A percentile compares a stretch with the other conserved stretches of the same genome.
phyloP scores from a whole-genome alignment of 2,329 filamentous ascomycete genomes.

The Orbilia quercus region DNA sequence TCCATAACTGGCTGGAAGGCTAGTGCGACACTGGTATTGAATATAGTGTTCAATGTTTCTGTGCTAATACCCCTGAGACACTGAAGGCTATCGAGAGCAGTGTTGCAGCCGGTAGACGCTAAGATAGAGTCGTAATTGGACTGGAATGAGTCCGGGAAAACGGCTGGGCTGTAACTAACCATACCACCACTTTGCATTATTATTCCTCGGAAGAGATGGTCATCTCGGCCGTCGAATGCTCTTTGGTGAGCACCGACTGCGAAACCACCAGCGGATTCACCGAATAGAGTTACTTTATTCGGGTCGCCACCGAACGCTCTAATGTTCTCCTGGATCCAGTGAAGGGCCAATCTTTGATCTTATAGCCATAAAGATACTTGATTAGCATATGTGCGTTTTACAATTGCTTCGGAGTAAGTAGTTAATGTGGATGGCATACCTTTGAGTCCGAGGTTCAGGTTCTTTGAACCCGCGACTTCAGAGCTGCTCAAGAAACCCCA shows the following conservation, averaged over 20 bases:
- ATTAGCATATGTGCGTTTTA: too few relatives aligned
- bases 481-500: constrained; percentile 69
- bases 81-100: constrained; percentile 69
- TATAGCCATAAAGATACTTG: neutral
- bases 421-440: too few relatives aligned
- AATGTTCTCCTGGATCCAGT: constrained; percentile 73
- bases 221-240: constrained; percentile 69
- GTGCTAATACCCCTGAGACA: constrained; percentile 75
- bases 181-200: constrained; percentile 64
- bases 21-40: constrained; percentile 61
- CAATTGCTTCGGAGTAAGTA: too few relatives aligned
- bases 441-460: constrained; percentile 73
- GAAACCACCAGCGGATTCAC: constrained; percentile 70
- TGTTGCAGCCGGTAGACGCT: constrained; percentile 70
- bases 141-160: constrained; percentile 12
- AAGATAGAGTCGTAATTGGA: constrained; percentile 68
- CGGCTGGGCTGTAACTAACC: neutral
- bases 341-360: constrained; percentile 71
- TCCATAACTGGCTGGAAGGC: constrained; percentile 66
- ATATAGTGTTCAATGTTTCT: constrained; percentile 68
- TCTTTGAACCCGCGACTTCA: constrained; percentile 64
- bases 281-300: constrained; percentile 72
- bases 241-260: constrained; percentile 67
- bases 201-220: constrained; percentile 69
- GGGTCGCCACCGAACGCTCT: constrained; percentile 72